A percentile compares a stretch with the other conserved stretches of the same genome.
Conservation (phyloP, 2,329 filamentous ascomycete species). For the Penicillium brevicompactum region DNA sequence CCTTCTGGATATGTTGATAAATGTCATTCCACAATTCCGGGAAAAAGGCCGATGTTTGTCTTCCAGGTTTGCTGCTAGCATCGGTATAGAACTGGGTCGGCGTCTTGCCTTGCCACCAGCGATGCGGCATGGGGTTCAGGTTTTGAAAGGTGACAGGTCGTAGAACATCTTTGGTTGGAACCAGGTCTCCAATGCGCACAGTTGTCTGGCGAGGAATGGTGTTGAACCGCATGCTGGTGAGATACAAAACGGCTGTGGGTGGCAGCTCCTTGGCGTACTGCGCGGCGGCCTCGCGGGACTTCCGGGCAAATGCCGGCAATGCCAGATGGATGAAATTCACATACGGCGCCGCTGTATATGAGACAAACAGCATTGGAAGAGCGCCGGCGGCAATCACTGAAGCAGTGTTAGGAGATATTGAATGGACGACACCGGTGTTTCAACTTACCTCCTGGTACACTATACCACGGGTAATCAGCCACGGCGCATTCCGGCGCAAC, state of each 20-base stretch:
- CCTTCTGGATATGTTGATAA: constrained; percentile 42
- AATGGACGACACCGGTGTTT: not conserved
- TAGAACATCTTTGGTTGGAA: constrained; percentile 34
- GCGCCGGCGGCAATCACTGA: constrained; percentile 62
- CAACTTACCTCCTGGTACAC: constrained; percentile 42
- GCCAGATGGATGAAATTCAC: constrained; percentile 72
- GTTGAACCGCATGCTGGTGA: constrained; percentile 50
- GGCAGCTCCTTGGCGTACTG: constrained; percentile 49
- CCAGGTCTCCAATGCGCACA: constrained; percentile 46
- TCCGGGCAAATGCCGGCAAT: constrained; percentile 66
- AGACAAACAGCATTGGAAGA: constrained; percentile 66
- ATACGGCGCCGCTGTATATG: constrained; percentile 68
- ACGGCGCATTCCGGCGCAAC: constrained; percentile 61
- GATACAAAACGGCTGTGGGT: constrained; percentile 44
- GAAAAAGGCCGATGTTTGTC: constrained; percentile 41
- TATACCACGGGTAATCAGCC: constrained; percentile 47
- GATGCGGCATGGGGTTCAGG: constrained; percentile 35
- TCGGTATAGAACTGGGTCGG: constrained; percentile 43
- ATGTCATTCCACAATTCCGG: constrained; percentile 49
- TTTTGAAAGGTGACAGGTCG: constrained; percentile 48
- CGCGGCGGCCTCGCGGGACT: constrained; percentile 53
- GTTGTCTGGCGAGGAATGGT: constrained; percentile 45
- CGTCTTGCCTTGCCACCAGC: constrained; percentile 42
- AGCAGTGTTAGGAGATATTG: not conserved
- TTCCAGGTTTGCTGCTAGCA: constrained; percentile 41